Percentiles rank a stretch among this genome's conserved stretches.
Evolutionary conservation across 192 early-diverging fungal genomes (phyloP).

Genomic region (Cladochytrium replicatum): DNA sequence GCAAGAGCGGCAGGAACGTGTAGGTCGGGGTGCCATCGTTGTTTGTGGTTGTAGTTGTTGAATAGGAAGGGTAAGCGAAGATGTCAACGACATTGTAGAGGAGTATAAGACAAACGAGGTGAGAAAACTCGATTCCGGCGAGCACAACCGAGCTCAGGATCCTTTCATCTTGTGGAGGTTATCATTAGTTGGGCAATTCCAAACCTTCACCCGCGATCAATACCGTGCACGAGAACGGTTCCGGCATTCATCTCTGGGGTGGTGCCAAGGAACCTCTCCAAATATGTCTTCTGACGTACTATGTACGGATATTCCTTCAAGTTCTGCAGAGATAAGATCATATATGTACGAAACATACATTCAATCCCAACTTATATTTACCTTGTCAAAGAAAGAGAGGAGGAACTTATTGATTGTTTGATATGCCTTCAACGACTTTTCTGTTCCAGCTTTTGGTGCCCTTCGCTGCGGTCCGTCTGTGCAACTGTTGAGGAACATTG

Average conservation of each 20-base stretch:
- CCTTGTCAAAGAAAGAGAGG: conserved; percentile 39
- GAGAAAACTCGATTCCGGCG: conserved; percentile 28
- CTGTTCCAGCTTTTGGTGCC: conserved; percentile 6
- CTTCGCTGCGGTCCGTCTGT: too few relatives aligned
- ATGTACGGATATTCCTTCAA: conserved; percentile 40
- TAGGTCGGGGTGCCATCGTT: conserved; percentile 2
- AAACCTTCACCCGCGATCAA: too few relatives aligned
- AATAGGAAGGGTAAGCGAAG: too few relatives aligned
- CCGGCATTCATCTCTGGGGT: conserved; percentile 25
- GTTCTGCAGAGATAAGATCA: conserved; percentile 25
- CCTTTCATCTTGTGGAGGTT: conserved; percentile 9
- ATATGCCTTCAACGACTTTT: conserved; percentile 20
- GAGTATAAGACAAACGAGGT: conserved; percentile 32
- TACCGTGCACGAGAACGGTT: conserved; percentile 33
- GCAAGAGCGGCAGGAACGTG: conserved; percentile 17
- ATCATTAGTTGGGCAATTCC: conserved; percentile 5
- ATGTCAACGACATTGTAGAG: conserved; percentile 22
- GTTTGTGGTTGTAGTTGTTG: too few relatives aligned
- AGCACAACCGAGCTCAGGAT: conserved; percentile 17
- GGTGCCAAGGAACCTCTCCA: conserved; percentile 32
- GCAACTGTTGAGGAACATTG: too few relatives aligned
- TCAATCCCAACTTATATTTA: conserved; percentile 10
- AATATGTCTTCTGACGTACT: conserved; percentile 24
- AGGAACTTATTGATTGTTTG: conserved; percentile 40
- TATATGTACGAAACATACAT: neutral